Evolutionary conservation across 2,329 filamentous ascomycete species (phyloP), one percentile per base, ranked within the genome.

Genomic region (Metarhizium robertsii): DNA sequence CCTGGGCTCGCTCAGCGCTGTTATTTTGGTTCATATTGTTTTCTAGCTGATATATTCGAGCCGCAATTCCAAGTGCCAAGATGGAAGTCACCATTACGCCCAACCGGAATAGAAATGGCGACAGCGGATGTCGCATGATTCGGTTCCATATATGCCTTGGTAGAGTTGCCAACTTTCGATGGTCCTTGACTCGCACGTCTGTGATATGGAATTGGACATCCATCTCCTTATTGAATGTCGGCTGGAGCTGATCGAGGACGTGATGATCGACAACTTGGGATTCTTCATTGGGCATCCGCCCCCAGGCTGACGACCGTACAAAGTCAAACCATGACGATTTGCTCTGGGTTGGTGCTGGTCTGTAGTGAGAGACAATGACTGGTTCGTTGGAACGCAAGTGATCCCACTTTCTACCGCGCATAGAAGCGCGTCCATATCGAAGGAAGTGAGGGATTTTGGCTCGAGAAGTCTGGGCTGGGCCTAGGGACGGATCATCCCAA

Each of bases 11-110:
- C 67, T 90, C 85, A 2, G 76, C 71, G 34, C 66, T 71, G 36
- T 66, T 68, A 13, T 66, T 65, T 29, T 62, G 73, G 69, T 66
- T 69, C 56, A 65, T 73, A 62, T 62, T 70, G 62, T 75, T 70
- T 54, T 85, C 79, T 54, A 83, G 71, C 62, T 84, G 74, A 67
- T 85, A 89, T 52, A 97, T 91, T 29, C 84, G 84, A 3, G 79
- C 83, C 2, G 91, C 86, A 8, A 99, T 78, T 14, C 84, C 89
- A 29, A 99, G 80, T 4, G 91, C 92, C 54, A 90, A 77, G 43
- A 89, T 80, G 2, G 91, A 95, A 59, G 95, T 95, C 57, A 85
- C 77, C 67, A 96, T 85, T 52, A 96, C 90, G 14, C 83, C 86
- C 20, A 95, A 73, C 53, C 94, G 88, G 67, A 96, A 90, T 14